Evolutionary conservation across 257 asterid species (phyloP).

Genomic region (Scutellaria barbata): DNA sequence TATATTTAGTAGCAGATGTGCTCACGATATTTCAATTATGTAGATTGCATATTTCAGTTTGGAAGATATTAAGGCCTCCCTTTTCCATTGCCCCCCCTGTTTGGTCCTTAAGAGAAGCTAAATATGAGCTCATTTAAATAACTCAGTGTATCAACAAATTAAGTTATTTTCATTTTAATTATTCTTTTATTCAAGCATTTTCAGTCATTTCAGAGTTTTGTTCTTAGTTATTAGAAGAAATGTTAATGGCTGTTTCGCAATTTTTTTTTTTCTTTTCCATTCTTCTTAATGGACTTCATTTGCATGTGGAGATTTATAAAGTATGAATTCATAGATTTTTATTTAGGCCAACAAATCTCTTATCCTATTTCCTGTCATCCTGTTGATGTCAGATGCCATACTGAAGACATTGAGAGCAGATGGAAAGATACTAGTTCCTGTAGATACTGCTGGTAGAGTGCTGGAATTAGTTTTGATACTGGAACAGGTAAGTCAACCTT

Average conservation of each 20-base stretch:
- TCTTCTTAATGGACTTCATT: slow-evolving; percentile 19
- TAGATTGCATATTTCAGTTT: slow-evolving; percentile 23
- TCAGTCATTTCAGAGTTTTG: slow-evolving; percentile 7
- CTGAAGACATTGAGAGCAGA: slow-evolving; percentile 67
- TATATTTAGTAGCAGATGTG: slow-evolving; percentile 21
- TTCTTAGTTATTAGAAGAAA: slow-evolving; percentile 14
- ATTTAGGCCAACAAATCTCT: neutral
- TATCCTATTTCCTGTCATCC: slow-evolving; percentile 24
- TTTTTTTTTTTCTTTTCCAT: slow-evolving; percentile 7
- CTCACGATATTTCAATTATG: slow-evolving; percentile 14
- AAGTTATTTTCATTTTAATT: neutral
- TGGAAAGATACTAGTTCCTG: slow-evolving; percentile 90
- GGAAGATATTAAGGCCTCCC: neutral
- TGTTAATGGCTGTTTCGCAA: neutral
- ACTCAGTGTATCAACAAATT: neutral
- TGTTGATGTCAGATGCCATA: slow-evolving; percentile 61
- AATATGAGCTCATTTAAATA: neutral
- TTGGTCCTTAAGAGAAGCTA: slow-evolving; percentile 17
- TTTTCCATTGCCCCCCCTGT: neutral
- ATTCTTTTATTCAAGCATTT: slow-evolving; percentile 18
- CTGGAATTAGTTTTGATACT: slow-evolving; percentile 84
- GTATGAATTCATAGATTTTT: neutral
- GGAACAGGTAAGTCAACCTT: slow-evolving; percentile 69
- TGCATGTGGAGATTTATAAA: slow-evolving; percentile 9
- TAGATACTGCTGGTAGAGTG: slow-evolving; percentile 98